These are phyloP conservation scores for Alisma plantagoaquatica DNA, from an alignment of 106 monocot species.

Conservation along the genomic window DNA sequence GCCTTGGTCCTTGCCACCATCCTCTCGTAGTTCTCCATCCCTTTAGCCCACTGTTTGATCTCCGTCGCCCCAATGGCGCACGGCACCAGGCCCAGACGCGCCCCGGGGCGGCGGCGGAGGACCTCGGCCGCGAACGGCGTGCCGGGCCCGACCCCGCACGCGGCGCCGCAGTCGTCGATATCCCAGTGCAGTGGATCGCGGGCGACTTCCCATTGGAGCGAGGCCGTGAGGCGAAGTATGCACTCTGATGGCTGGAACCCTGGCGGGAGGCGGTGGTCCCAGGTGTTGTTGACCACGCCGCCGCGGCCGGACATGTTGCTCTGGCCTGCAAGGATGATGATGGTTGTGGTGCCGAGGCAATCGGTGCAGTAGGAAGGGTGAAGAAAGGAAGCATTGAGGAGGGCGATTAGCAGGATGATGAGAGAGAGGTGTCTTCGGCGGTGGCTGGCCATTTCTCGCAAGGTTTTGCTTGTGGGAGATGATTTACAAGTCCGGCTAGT, in stretches of 20 bases:
- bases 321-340: conserved; percentile 18
- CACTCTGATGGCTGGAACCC: not conserved
- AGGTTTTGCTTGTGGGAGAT: too few relatives aligned
- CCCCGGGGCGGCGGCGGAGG: not conserved
- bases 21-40: conserved; percentile 1
- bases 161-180: conserved; percentile 5
- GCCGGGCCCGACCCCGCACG: conserved; percentile 13
- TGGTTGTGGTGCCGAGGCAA: not conserved
- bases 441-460: too few relatives aligned
- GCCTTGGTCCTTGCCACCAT: conserved; percentile 3
- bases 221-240: conserved; percentile 7
- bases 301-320: conserved; percentile 21
- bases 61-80: conserved; percentile 9
- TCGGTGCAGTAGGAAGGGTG: not conserved
- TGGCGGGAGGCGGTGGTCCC: conserved; percentile 12
- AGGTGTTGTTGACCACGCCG: not conserved
- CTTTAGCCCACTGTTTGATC: conserved; percentile 9
- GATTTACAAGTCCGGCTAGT: too few relatives aligned
- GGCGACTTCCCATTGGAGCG: conserved; percentile 12
- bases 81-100: conserved; percentile 4
- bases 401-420: too few relatives aligned
- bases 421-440: too few relatives aligned
- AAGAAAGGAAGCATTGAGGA: not conserved
- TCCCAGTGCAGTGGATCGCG: conserved; percentile 17
- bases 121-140: conserved; percentile 13